Evolutionary conservation across 192 early-diverging fungal species (phyloP).

Genomic region (Gaertneriomyces sp.): DNA sequence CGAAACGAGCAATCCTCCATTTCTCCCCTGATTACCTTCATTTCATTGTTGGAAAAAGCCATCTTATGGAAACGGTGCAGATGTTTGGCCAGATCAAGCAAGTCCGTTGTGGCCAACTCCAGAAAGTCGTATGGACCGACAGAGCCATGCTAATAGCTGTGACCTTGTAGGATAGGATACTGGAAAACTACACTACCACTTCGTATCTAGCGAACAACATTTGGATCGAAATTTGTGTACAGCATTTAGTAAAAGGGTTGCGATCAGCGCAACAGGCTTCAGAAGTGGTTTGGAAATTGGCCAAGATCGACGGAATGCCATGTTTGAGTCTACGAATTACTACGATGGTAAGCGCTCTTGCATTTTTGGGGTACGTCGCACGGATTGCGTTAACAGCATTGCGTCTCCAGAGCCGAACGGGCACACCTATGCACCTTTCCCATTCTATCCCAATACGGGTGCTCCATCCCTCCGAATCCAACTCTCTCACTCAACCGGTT

Average conservation of each 20-base stretch:
- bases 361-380: no score
- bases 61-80: slow-evolving; percentile 55
- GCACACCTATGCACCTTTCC: slow-evolving; percentile 35
- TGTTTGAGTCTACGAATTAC: slow-evolving; percentile 49
- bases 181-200: slow-evolving; percentile 66
- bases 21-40: slow-evolving; percentile 60
- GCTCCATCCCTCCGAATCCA: slow-evolving; percentile 49
- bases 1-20: slow-evolving; percentile 63
- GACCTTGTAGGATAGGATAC: slow-evolving; percentile 50
- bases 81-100: slow-evolving; percentile 51
- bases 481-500: slow-evolving; percentile 57
- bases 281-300: slow-evolving; percentile 56
- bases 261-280: slow-evolving; percentile 54
- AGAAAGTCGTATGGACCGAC: background rate
- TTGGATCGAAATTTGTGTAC: slow-evolving; percentile 62
- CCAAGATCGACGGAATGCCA: slow-evolving; percentile 58
- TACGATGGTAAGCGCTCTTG: slow-evolving; percentile 23
- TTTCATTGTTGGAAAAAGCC: slow-evolving; percentile 62
- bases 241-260: slow-evolving; percentile 63
- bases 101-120: slow-evolving; percentile 11
- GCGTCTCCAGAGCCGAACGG: slow-evolving; percentile 37
- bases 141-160: slow-evolving; percentile 6
- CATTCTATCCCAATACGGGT: slow-evolving; percentile 65
- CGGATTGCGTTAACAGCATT: background rate
- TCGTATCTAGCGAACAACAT: slow-evolving; percentile 63